Conservation (phyloP, 768 basidiomycete genomes). For the Trametes gibbosa region DNA sequence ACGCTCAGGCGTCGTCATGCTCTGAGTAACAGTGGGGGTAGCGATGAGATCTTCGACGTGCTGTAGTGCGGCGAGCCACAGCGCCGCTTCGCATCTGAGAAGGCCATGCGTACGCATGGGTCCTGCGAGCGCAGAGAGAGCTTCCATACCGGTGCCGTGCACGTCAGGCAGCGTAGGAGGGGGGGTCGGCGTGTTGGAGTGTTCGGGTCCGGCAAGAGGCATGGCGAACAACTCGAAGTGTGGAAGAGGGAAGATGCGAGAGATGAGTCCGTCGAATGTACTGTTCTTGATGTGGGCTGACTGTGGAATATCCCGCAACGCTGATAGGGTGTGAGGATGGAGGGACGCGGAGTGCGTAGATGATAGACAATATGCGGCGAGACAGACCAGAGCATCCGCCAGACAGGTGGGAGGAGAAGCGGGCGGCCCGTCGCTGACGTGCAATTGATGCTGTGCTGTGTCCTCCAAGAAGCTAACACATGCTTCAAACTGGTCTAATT, state of each 20-base stretch:
- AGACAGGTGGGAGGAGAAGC: slow-evolving; percentile 5
- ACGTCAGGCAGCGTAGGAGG: neutral
- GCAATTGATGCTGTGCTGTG: slow-evolving; percentile 7
- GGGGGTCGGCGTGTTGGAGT: slow-evolving; percentile 7
- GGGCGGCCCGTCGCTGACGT: neutral
- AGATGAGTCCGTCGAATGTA: slow-evolving; percentile 18
- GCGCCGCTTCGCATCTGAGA: slow-evolving; percentile 44
- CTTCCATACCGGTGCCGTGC: slow-evolving; percentile 15
- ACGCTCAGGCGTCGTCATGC: slow-evolving; percentile 17
- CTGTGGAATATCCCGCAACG: slow-evolving; percentile 3
- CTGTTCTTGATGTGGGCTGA: slow-evolving; percentile 6
- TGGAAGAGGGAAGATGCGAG: slow-evolving; percentile 10
- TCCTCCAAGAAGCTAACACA: slow-evolving; percentile 27
- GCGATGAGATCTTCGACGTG: slow-evolving; percentile 39
- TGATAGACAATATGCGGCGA: slow-evolving; percentile 16
- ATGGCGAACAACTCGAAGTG: slow-evolving; percentile 7
- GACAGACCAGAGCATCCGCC: slow-evolving; percentile 12
- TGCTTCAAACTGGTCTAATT: slow-evolving; percentile 10
- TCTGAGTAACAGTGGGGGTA: slow-evolving; percentile 17
- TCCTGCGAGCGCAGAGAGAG: slow-evolving; percentile 28
- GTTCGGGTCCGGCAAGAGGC: slow-evolving; percentile 1
- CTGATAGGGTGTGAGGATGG: neutral
- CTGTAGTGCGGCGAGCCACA: slow-evolving; percentile 50
- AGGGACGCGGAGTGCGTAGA: neutral
- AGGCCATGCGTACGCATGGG: slow-evolving; percentile 36